These are phyloP conservation scores for Rhizophora mangle DNA, from an alignment of 345 rosid species.

Conservation along the genomic window DNA sequence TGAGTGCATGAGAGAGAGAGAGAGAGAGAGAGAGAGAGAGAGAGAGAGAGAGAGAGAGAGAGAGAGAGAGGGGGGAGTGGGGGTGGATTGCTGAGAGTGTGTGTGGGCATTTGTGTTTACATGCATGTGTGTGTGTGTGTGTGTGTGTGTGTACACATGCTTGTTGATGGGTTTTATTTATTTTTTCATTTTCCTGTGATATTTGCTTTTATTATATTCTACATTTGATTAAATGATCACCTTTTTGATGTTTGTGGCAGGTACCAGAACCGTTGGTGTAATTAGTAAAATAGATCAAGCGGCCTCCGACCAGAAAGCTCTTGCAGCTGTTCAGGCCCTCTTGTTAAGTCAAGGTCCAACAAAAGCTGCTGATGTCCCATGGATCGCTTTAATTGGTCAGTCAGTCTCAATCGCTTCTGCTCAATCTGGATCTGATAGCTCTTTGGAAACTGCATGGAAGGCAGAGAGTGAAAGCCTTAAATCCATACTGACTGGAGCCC, in stretches of 20 bases:
- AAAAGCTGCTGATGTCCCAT: constrained; percentile 84
- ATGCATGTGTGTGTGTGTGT: too few species aligned
- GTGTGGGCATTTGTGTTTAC: too few species aligned
- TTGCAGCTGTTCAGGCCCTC: constrained; percentile 95
- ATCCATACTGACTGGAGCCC: constrained; percentile 78
- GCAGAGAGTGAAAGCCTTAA: constrained; percentile 91
- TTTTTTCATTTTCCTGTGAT: not conserved
- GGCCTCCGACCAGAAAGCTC: constrained; percentile 78
- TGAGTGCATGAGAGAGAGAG: too few species aligned
- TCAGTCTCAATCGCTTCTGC: constrained; percentile 87
- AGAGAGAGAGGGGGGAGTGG: too few species aligned
- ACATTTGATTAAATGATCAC: not conserved
- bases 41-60: too few species aligned
- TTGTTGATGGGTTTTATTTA: too few species aligned
- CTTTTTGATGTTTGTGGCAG: constrained; percentile 33
- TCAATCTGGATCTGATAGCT: constrained; percentile 78
- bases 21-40: too few species aligned
- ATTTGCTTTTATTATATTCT: not conserved
- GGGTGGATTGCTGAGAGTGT: too few species aligned
- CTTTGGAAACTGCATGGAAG: constrained; percentile 98
- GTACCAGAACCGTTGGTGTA: constrained; percentile 92
- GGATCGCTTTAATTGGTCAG: constrained; percentile 99
- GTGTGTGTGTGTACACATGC: too few species aligned
- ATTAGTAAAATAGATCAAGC: constrained; percentile 95
- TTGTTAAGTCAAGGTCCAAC: constrained; percentile 87